Conservation (phyloP, 1,139 yeast species). For the Taphrina wiesneri region DNA sequence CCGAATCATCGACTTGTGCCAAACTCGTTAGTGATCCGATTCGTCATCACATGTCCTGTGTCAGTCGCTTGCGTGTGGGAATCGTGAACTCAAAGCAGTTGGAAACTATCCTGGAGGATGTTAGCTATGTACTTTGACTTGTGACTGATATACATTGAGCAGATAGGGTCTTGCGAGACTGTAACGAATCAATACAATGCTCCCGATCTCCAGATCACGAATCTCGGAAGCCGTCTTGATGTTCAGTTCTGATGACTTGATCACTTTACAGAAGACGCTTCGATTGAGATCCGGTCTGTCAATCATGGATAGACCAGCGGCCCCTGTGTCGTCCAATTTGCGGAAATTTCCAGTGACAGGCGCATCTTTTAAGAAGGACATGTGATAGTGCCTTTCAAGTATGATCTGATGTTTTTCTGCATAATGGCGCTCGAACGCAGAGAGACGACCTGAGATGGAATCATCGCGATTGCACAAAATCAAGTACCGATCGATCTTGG, state of each 20-base stretch:
- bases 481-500: conserved; percentile 66
- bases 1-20: too few relatives aligned
- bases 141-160: not conserved
- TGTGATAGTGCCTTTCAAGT: conserved; percentile 64
- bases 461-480: conserved; percentile 51
- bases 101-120: not conserved
- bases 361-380: conserved; percentile 64
- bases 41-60: not conserved
- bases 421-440: conserved; percentile 36
- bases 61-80: too few relatives aligned
- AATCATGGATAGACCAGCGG: conserved; percentile 75
- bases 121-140: not conserved
- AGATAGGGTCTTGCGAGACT: not conserved
- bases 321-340: conserved; percentile 68
- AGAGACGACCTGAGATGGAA: conserved; percentile 25
- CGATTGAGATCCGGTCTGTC: conserved; percentile 71
- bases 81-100: not conserved
- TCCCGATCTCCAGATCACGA: conserved; percentile 63
- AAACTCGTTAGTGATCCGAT: too few relatives aligned
- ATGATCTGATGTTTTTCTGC: conserved; percentile 59
- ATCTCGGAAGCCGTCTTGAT: conserved; percentile 54
- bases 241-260: conserved; percentile 47
- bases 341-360: conserved; percentile 61
- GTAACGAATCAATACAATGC: conserved; percentile 76
- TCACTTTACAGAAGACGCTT: conserved; percentile 73